These are phyloP conservation scores for Vanrija sp. DNA, from an alignment of 1,284 basidiomycete genomes.

Conservation along the genomic window DNA sequence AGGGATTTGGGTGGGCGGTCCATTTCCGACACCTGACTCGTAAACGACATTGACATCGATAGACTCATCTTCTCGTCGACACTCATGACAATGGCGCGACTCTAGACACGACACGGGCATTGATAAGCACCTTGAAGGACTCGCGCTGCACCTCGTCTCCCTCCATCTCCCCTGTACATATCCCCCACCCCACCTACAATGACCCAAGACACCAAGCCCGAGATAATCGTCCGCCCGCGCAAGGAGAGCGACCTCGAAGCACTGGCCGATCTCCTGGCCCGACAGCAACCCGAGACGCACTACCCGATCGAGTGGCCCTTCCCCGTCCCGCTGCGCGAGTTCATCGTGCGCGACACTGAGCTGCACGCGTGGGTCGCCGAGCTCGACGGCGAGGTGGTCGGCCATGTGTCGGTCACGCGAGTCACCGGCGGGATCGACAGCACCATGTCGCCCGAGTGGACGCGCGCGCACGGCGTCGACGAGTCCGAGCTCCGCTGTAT, in stretches of 20 bases:
- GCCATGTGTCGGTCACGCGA: background rate
- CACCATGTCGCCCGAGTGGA: background rate
- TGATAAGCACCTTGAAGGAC: no score
- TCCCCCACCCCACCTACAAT: background rate
- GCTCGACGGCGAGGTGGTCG: background rate
- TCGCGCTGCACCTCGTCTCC: no score
- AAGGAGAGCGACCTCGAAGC: background rate
- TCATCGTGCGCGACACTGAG: slow-evolving; percentile 1
- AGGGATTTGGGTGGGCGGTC: no score
- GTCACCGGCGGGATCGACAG: background rate
- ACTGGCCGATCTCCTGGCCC: background rate
- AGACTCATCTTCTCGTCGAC: no score
- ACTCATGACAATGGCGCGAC: no score
- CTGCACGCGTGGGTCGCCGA: slow-evolving; percentile 2
- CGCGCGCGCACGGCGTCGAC: background rate
- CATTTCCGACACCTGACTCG: no score
- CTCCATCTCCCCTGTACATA: background rate
- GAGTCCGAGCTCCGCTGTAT: background rate
- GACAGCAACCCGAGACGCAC: background rate
- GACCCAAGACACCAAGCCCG: background rate
- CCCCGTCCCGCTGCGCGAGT: background rate
- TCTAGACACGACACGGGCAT: no score
- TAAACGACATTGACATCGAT: no score
- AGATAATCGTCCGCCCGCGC: background rate
- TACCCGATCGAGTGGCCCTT: slow-evolving; percentile 5